These are phyloP conservation scores for Tylopilus sp. DNA, from an alignment of 768 basidiomycete genomes.

Conservation along the genomic window DNA sequence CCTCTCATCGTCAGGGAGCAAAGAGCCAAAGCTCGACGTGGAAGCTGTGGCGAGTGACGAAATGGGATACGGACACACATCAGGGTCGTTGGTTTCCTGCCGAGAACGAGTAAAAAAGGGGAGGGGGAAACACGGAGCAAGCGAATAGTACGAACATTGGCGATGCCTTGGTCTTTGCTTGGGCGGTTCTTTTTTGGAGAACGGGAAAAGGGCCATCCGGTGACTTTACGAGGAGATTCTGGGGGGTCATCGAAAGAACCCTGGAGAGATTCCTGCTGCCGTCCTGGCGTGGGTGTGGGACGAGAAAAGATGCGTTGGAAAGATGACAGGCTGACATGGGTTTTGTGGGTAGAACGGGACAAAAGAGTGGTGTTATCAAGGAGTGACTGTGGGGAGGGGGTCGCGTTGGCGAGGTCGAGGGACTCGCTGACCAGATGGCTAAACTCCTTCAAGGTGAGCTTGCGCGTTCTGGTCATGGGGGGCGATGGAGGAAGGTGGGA, in stretches of 20 bases:
- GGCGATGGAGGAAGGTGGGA: neutral
- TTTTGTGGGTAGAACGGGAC: slow-evolving; percentile 19
- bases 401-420: slow-evolving; percentile 18
- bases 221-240: slow-evolving; percentile 25
- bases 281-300: slow-evolving; percentile 14
- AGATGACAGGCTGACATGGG: slow-evolving; percentile 16
- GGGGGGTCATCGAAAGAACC: slow-evolving; percentile 8
- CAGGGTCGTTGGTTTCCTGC: slow-evolving; percentile 9
- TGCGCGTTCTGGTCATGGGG: slow-evolving; percentile 27
- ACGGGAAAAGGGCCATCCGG: slow-evolving; percentile 30
- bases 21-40: slow-evolving; percentile 30
- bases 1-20: slow-evolving; percentile 25
- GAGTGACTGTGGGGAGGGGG: slow-evolving; percentile 18
- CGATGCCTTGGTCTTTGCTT: slow-evolving; percentile 2
- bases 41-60: slow-evolving; percentile 21
- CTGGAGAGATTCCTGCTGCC: slow-evolving; percentile 6
- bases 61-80: slow-evolving; percentile 4
- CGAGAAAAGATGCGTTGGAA: slow-evolving; percentile 32
- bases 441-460: slow-evolving; percentile 31
- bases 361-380: slow-evolving; percentile 19
- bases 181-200: slow-evolving; percentile 20
- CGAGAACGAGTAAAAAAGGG: slow-evolving; percentile 5
- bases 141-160: slow-evolving; percentile 11
- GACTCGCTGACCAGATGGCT: slow-evolving; percentile 35
- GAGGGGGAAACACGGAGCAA: neutral